phyloP scores from a whole-genome alignment of 2,329 filamentous ascomycete genomes.

The Cladosporium cucumerinum region DNA sequence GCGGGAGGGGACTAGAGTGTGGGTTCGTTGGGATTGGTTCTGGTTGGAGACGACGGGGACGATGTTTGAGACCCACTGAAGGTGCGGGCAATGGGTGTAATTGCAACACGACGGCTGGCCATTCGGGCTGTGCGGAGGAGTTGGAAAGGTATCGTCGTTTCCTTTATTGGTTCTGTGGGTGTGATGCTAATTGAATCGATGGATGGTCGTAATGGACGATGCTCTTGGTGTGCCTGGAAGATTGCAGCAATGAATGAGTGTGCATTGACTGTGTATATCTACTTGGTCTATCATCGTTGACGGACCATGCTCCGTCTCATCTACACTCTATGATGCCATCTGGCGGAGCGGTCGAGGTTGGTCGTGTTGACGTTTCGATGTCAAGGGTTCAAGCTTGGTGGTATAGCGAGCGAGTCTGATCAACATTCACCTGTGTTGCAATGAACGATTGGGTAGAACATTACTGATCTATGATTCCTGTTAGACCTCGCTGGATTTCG shows the following conservation, averaged over 20 bases:
- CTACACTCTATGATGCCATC: not conserved
- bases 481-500: not conserved
- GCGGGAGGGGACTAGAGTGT: not conserved
- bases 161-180: not conserved
- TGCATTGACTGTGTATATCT: not conserved
- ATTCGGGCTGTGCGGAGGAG: slow-evolving; percentile 2
- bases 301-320: not conserved
- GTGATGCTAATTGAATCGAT: not conserved
- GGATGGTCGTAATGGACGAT: not conserved
- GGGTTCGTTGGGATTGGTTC: not conserved
- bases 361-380: slow-evolving; percentile 4
- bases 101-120: not conserved
- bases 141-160: not conserved
- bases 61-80: not conserved
- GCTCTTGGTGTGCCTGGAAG: not conserved
- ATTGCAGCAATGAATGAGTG: not conserved
- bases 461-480: not conserved
- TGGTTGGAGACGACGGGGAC: not conserved
- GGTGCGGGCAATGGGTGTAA: not conserved
- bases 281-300: not conserved
- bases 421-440: not conserved
- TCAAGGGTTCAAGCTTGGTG: slow-evolving; percentile 1
- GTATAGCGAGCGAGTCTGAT: not conserved
- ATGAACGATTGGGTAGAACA: not conserved
- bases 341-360: not conserved